A percentile compares a stretch with the other conserved stretches of the same genome.
phyloP scores from a whole-genome alignment of 345 rosid genomes.

The Toxicodendron radicans region DNA sequence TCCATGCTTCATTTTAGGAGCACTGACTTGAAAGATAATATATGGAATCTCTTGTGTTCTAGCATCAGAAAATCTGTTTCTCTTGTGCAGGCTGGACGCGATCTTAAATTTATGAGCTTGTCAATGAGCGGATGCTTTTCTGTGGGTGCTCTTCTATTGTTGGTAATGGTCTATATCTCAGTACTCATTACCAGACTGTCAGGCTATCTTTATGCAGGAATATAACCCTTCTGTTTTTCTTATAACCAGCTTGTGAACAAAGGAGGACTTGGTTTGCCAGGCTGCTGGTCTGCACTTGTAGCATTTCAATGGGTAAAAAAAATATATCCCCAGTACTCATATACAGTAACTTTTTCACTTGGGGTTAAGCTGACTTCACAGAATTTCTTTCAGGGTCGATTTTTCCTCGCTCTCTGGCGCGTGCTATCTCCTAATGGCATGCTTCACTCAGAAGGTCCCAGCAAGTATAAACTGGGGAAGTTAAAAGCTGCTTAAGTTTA shows the following conservation, averaged over 20 bases:
- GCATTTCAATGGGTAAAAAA: slow-evolving; percentile 78
- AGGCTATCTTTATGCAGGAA: not conserved
- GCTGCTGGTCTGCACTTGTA: slow-evolving; percentile 64
- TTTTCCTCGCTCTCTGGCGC: slow-evolving; percentile 4
- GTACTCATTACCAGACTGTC: not conserved
- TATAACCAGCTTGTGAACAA: slow-evolving; percentile 50
- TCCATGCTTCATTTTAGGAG: not conserved
- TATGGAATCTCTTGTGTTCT: not conserved
- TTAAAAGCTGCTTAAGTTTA: not conserved
- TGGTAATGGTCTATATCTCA: slow-evolving; percentile 31
- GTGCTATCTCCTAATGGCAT: slow-evolving; percentile 14
- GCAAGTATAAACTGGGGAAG: slow-evolving; percentile 4
- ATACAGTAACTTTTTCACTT: not conserved
- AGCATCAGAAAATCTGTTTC: not conserved
- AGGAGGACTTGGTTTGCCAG: slow-evolving; percentile 64
- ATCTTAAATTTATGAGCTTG: slow-evolving; percentile 49
- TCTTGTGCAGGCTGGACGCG: slow-evolving; percentile 53
- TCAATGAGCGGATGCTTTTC: slow-evolving; percentile 53
- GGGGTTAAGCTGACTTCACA: not conserved
- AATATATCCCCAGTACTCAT: slow-evolving; percentile 11
- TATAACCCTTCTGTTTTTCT: slow-evolving; percentile 10
- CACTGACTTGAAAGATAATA: not conserved
- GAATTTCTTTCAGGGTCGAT: slow-evolving; percentile 44
- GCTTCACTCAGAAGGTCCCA: not conserved
- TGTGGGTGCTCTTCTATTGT: slow-evolving; percentile 41